Evolutionary conservation across 108 stramenopile species (phyloP).

Genomic region (Cylindrotheca closterium): DNA sequence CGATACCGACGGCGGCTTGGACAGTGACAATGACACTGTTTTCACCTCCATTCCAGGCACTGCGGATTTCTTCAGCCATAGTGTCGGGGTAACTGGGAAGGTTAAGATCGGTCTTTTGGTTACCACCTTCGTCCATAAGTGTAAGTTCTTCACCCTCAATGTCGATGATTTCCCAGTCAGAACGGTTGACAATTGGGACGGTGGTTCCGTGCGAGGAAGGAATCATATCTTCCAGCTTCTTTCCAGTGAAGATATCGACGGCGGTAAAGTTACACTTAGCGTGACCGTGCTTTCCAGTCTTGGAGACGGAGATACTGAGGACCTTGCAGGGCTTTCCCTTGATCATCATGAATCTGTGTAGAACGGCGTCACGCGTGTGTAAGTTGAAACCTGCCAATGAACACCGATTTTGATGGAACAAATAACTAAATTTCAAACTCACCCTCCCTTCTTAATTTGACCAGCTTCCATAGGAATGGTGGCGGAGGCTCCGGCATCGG

Average conservation of each 20-base stretch:
- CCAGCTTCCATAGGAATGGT: slow-evolving; percentile 95
- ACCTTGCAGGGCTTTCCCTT: slow-evolving; percentile 99
- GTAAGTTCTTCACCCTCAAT: slow-evolving; percentile 96
- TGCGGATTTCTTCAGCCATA: slow-evolving; percentile 92
- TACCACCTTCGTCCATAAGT: slow-evolving; percentile 96
- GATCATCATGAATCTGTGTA: slow-evolving; percentile 89
- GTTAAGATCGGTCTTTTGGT: slow-evolving; percentile 97
- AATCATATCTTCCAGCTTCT: slow-evolving; percentile 99
- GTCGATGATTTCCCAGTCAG: slow-evolving; percentile 97
- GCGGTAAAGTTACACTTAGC: slow-evolving; percentile 99
- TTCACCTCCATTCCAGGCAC: slow-evolving; percentile 91
- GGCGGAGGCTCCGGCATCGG: slow-evolving; percentile 91
- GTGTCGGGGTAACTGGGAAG: slow-evolving; percentile 89
- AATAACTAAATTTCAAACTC: too few species aligned
- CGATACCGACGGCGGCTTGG: slow-evolving; percentile 87
- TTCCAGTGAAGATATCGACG: slow-evolving; percentile 99
- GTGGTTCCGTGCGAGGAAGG: slow-evolving; percentile 97
- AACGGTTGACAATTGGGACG: slow-evolving; percentile 93
- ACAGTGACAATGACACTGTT: slow-evolving; percentile 84
- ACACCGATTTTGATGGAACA: too few species aligned
- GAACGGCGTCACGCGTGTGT: background rate
- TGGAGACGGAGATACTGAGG: slow-evolving; percentile 96
- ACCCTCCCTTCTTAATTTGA: slow-evolving; percentile 95
- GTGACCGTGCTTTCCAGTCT: slow-evolving; percentile 99
- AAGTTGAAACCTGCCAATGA: slow-evolving; percentile 4